Conservation (phyloP, 768 basidiomycete genomes). For the Lenzites betulinus region DNA sequence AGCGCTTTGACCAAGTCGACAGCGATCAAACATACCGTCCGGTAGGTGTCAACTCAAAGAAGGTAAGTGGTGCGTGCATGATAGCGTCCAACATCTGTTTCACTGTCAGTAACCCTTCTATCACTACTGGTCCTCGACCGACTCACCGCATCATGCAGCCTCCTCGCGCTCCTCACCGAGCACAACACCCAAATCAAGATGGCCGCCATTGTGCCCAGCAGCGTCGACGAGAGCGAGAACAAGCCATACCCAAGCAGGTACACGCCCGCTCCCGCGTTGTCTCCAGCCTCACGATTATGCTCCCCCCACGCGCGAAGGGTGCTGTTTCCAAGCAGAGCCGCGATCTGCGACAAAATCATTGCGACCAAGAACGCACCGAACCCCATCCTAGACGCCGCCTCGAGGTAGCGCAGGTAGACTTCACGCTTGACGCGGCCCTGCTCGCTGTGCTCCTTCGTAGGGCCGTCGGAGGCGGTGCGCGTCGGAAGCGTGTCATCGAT, state of each 20-base stretch:
- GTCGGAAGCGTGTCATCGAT: constrained; percentile 45
- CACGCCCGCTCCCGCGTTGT: constrained; percentile 55
- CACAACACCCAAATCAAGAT: constrained; percentile 79
- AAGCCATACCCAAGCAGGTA: constrained; percentile 69
- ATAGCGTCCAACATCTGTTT: constrained; percentile 77
- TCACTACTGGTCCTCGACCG: not conserved
- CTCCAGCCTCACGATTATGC: constrained; percentile 62
- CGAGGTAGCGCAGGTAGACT: constrained; percentile 79
- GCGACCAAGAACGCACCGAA: constrained; percentile 59
- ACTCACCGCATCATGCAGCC: constrained; percentile 76
- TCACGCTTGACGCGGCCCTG: constrained; percentile 76
- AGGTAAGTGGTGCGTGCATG: constrained; percentile 80
- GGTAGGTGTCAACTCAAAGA: constrained; percentile 88
- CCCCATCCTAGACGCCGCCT: constrained; percentile 74
- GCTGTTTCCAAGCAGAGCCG: constrained; percentile 60
- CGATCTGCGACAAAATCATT: constrained; percentile 55
- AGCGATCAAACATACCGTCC: constrained; percentile 59
- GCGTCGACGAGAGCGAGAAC: constrained; percentile 59
- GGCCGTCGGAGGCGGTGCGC: constrained; percentile 46
- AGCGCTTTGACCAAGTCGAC: not conserved
- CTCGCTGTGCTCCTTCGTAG: constrained; percentile 72
- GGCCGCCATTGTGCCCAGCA: constrained; percentile 55
- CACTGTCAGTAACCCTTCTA: constrained; percentile 2
- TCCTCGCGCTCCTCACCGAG: constrained; percentile 69
- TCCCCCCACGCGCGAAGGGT: constrained; percentile 84